Evolutionary conservation across 2,329 filamentous ascomycete genomes (phyloP).

Genomic region (Neopestalotiopsis rosae): DNA sequence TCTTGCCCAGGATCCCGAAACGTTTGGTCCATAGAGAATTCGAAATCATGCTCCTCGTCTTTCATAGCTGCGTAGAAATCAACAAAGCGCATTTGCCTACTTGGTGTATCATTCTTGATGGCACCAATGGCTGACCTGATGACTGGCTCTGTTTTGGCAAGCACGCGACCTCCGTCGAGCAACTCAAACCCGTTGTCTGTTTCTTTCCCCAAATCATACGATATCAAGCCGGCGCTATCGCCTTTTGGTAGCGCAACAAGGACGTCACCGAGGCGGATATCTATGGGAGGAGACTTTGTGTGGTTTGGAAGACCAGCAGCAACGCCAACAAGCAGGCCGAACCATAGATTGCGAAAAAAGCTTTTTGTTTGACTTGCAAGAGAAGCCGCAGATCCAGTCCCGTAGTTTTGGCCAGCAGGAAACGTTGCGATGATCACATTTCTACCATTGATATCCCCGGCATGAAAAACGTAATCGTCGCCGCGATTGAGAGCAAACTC

Average conservation of each 20-base stretch:
- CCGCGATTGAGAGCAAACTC: conserved; percentile 36
- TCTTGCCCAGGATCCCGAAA: conserved; percentile 40
- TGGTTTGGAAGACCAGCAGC: conserved; percentile 40
- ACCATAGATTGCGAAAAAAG: conserved; percentile 42
- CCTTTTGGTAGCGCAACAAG: conserved; percentile 35
- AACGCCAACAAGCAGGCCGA: conserved; percentile 43
- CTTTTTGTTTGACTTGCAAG: conserved; percentile 40
- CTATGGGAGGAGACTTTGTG: conserved; percentile 26
- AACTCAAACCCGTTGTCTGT: conserved; percentile 33
- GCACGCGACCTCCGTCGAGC: conserved; percentile 28
- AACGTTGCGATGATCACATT: conserved; percentile 42
- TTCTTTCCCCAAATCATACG: conserved; percentile 42
- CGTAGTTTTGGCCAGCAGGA: conserved; percentile 39
- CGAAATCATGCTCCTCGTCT: conserved; percentile 25
- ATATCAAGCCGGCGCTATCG: conserved; percentile 32
- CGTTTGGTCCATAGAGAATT: conserved; percentile 17
- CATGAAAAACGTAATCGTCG: conserved; percentile 42
- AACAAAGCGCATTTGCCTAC: conserved; percentile 28
- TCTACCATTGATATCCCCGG: conserved; percentile 41
- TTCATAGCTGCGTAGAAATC: conserved; percentile 31
- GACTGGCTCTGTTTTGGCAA: conserved; percentile 36
- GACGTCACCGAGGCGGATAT: conserved; percentile 45
- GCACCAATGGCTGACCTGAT: conserved; percentile 41
- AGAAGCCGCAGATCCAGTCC: conserved; percentile 38
- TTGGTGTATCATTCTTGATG: conserved; percentile 32